Evolutionary conservation across 371 early-diverging fungal genomes (phyloP).

Genomic region (Mortierella sp.): DNA sequence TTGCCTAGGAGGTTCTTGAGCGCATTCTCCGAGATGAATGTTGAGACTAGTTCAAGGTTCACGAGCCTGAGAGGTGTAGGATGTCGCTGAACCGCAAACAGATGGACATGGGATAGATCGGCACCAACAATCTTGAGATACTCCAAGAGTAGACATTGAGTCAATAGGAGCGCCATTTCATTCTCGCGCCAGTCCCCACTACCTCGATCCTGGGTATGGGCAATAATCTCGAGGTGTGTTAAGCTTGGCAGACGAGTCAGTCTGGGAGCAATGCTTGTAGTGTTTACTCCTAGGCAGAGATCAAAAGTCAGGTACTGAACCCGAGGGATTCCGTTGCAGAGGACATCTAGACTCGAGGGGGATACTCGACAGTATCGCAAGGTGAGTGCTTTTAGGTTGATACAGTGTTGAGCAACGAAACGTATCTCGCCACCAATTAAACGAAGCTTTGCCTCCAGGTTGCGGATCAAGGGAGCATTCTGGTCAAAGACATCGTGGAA

Average conservation of each 20-base stretch:
- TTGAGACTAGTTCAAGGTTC: slow-evolving; percentile 22
- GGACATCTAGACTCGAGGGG: slow-evolving; percentile 29
- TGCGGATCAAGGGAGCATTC: slow-evolving; percentile 28
- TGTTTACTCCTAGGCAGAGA: slow-evolving; percentile 35
- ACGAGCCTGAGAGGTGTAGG: background rate
- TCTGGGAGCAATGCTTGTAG: slow-evolving; percentile 22
- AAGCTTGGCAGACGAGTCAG: slow-evolving; percentile 24
- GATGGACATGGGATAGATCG: slow-evolving; percentile 42
- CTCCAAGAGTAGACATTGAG: slow-evolving; percentile 13
- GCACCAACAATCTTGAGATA: slow-evolving; percentile 30
- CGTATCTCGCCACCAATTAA: slow-evolving; percentile 41
- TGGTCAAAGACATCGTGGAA: slow-evolving; percentile 26
- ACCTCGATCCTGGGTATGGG: slow-evolving; percentile 44
- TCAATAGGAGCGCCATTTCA: slow-evolving; percentile 26
- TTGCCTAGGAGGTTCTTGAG: slow-evolving; percentile 26
- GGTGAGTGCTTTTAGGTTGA: slow-evolving; percentile 20
- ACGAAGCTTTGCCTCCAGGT: slow-evolving; percentile 33
- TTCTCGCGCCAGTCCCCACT: slow-evolving; percentile 47
- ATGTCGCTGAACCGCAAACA: slow-evolving; percentile 11
- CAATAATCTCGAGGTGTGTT: slow-evolving; percentile 18
- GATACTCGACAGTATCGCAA: slow-evolving; percentile 22
- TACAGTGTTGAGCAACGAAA: slow-evolving; percentile 42
- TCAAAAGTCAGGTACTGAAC: slow-evolving; percentile 24
- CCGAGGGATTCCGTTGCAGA: slow-evolving; percentile 29
- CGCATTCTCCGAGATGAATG: slow-evolving; percentile 30